Conservation (phyloP, 768 basidiomycete genomes). For the Gelatoporia subvermispora region DNA sequence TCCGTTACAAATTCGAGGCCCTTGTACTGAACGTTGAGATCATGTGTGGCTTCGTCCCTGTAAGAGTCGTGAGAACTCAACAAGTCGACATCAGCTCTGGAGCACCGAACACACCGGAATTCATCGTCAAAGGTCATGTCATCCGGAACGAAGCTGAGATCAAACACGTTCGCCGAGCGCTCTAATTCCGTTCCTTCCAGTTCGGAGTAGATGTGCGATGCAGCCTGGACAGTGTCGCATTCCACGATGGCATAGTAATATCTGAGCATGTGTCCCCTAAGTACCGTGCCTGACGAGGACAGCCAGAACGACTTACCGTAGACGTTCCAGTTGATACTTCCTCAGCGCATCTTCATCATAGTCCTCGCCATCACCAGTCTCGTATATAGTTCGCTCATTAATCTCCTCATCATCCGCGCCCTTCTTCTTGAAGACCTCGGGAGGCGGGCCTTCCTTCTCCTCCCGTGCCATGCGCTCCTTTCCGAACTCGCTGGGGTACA, state of each 20-base stretch:
- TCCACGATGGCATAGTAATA: slow-evolving; percentile 95
- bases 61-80: neutral
- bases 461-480: slow-evolving; percentile 81
- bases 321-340: slow-evolving; percentile 87
- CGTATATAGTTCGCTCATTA: slow-evolving; percentile 58
- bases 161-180: slow-evolving; percentile 92
- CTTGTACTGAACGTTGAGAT: slow-evolving; percentile 55
- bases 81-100: neutral
- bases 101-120: slow-evolving; percentile 46
- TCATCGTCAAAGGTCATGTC: slow-evolving; percentile 82
- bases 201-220: slow-evolving; percentile 76
- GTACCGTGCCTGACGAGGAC: neutral
- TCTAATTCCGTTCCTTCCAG: slow-evolving; percentile 95
- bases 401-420: slow-evolving; percentile 49
- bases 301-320: slow-evolving; percentile 54
- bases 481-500: slow-evolving; percentile 95
- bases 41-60: slow-evolving; percentile 83
- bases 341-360: slow-evolving; percentile 86
- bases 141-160: slow-evolving; percentile 90
- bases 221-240: slow-evolving; percentile 74
- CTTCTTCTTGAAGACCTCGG: slow-evolving; percentile 70
- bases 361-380: slow-evolving; percentile 67
- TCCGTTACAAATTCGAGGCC: slow-evolving; percentile 90
- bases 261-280: slow-evolving; percentile 32
- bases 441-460: slow-evolving; percentile 86